Evolutionary conservation across 1,139 yeast genomes (phyloP).

Genomic region (Protomyces arabidopsidicola): DNA sequence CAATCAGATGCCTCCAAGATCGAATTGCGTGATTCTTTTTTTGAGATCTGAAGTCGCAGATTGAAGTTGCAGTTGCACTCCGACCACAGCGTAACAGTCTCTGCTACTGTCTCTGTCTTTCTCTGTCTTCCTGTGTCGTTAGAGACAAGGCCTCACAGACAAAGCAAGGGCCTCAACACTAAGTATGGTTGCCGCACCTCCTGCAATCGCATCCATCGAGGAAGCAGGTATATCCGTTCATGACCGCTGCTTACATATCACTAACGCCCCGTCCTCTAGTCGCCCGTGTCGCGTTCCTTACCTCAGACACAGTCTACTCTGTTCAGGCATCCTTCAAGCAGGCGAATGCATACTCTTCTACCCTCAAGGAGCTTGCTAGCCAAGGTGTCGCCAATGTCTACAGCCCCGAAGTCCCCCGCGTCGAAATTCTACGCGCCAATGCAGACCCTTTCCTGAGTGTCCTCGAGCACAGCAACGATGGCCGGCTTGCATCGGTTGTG

Average conservation of each 20-base stretch:
- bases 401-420: conserved; percentile 15
- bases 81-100: too few relatives aligned
- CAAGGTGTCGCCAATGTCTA: conserved; percentile 25
- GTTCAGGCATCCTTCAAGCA: conserved; percentile 31
- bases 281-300: conserved; percentile 34
- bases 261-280: conserved; percentile 20
- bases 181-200: neutral
- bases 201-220: conserved; percentile 6
- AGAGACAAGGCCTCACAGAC: too few relatives aligned
- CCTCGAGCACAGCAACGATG: conserved; percentile 31
- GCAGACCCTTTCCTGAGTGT: conserved; percentile 36
- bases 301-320: conserved; percentile 33
- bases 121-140: too few relatives aligned
- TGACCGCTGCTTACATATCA: neutral
- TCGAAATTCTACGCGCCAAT: conserved; percentile 28
- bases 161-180: too few relatives aligned
- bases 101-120: too few relatives aligned
- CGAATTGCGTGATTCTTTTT: too few relatives aligned
- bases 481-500: conserved; percentile 38
- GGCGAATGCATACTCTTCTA: conserved; percentile 23
- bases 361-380: conserved; percentile 25
- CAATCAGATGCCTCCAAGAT: too few relatives aligned
- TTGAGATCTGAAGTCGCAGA: too few relatives aligned
- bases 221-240: conserved; percentile 14
- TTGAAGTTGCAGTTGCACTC: too few relatives aligned